Percentiles rank a stretch among this genome's conserved stretches.
Conservation (phyloP, 2,329 filamentous ascomycete genomes). For the Taxawa tesnikishii region DNA sequence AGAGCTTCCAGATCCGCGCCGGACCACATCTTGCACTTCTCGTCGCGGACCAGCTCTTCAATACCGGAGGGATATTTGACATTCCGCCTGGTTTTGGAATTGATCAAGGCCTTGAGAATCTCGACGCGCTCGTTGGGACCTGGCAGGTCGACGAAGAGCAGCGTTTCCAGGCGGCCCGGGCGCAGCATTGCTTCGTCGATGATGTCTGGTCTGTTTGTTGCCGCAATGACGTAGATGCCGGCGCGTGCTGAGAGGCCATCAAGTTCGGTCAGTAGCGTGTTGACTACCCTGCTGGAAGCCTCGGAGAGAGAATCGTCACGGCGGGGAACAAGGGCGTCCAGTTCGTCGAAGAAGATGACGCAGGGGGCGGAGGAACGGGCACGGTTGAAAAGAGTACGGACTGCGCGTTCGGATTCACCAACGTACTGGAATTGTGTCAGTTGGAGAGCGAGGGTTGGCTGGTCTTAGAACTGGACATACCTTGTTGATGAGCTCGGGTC, state of each 20-base stretch:
- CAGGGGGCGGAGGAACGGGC: constrained; percentile 80
- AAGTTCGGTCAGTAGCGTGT: constrained; percentile 86
- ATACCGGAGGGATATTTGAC: constrained; percentile 7
- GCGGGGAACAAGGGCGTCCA: constrained; percentile 81
- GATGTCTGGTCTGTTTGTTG: constrained; percentile 90
- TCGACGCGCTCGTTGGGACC: constrained; percentile 67
- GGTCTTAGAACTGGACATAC: no score
- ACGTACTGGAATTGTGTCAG: no score
- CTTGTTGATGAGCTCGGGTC: constrained; percentile 94
- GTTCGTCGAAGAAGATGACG: constrained; percentile 95
- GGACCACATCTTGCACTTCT: constrained; percentile 64
- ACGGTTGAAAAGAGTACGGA: constrained; percentile 82
- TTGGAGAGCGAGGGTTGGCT: no score
- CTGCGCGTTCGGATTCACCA: constrained; percentile 85
- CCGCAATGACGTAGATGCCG: constrained; percentile 88
- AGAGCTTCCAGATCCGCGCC: constrained; percentile 52
- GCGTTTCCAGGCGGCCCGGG: constrained; percentile 75
- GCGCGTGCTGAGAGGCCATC: constrained; percentile 71
- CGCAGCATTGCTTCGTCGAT: constrained; percentile 93
- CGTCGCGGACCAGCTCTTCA: constrained; percentile 48
- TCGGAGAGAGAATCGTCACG: constrained; percentile 69
- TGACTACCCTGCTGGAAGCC: constrained; percentile 79
- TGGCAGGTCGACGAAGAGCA: constrained; percentile 83
- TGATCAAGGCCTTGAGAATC: constrained; percentile 62
- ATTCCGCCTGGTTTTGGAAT: constrained; percentile 31